Base-by-base conservation (phyloP, 1,284 basidiomycete species). In the Microbotryum lychnidis-dioicae region DNA sequence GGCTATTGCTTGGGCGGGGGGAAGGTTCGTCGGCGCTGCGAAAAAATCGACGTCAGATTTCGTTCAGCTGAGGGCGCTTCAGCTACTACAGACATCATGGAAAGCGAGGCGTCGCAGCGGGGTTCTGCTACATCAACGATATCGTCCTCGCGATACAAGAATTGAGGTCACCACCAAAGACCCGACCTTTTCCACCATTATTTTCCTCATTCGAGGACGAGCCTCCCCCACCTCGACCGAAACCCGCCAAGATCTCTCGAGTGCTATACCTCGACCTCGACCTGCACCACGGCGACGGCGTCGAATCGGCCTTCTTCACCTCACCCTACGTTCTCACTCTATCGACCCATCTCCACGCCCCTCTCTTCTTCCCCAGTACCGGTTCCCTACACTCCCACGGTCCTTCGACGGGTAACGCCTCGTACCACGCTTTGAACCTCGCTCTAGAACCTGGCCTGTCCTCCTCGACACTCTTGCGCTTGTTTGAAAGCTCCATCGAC, bases 81-180 rank as follows among this genome's bases (percentile, higher is more conserved):
- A 31, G 16, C 21, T 37, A 4, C 10, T 20, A 44, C 56, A 86
- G 87, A 71, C 89, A 90, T 68, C 89, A 91, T 67, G 85, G 86
- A 0, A 82, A 83, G 57, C 86, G 87, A 72, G 78, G 81, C 0
- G 79, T 79, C 55, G 89, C 90, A 0, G 84, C 87, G 3, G 93
- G 92, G 0, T 97, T 91, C 76, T 97, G 92, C 77, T 97, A 96
- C 73, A 85, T 96, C 31, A 89, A 91, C 5, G 93, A 97, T 73
- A 86, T 86, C 58, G 83, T 91, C 3, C 80, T 97, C 0, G 87
- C 87, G 0, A 83, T 93, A 46, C 67, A 70, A 33, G 72, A 73
- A 59, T 64, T 75, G 1, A 59, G 64, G 6, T 23, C 12, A 10
- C 57, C 79, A 87, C 49, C 74, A 79, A 18, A 42, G 6, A 4